Conservation (phyloP, 2,329 filamentous ascomycete genomes). For the Pseudocercospora fuligena region DNA sequence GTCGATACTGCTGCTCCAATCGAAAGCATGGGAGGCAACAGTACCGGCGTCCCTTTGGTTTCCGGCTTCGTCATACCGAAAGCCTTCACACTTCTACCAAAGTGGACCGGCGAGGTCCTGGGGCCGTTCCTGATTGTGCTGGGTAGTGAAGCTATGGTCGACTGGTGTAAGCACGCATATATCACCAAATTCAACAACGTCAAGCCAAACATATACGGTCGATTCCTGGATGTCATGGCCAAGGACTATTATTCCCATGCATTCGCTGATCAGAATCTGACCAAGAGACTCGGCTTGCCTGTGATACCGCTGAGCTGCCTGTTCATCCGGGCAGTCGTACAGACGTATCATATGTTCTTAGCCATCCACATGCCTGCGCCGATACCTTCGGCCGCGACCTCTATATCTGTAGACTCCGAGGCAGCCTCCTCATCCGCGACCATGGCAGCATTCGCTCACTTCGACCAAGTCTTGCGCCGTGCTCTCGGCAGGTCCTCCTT, state of each 20-base stretch:
- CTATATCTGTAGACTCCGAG: conserved; percentile 62
- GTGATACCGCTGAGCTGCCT: conserved; percentile 92
- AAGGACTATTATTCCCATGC: conserved; percentile 99
- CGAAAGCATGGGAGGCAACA: conserved; percentile 44
- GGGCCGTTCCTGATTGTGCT: conserved; percentile 93
- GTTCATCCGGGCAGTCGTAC: conserved; percentile 90
- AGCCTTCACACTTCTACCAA: conserved; percentile 87
- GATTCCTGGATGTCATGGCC: conserved; percentile 89
- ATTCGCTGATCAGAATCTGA: conserved; percentile 88
- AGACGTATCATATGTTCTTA: conserved; percentile 98
- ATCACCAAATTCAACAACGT: conserved; percentile 99
- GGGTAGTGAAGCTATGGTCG: conserved; percentile 94
- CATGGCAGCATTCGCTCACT: conserved; percentile 75
- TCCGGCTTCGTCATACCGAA: conserved; percentile 81
- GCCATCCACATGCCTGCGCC: conserved; percentile 82
- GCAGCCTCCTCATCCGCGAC: conserved; percentile 68
- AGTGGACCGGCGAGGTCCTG: conserved; percentile 85
- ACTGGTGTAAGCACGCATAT: conserved; percentile 96
- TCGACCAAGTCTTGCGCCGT: conserved; percentile 76
- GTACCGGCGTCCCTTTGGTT: conserved; percentile 51
- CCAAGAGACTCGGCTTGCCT: conserved; percentile 84
- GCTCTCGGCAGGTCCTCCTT: conserved; percentile 77
- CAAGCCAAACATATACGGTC: conserved; percentile 84
- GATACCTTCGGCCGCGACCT: conserved; percentile 68
- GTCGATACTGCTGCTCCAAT: conserved; percentile 26